These are phyloP conservation scores for Phaffomyces opuntiae DNA, from an alignment of 805 yeast genomes.

Conservation along the genomic window DNA sequence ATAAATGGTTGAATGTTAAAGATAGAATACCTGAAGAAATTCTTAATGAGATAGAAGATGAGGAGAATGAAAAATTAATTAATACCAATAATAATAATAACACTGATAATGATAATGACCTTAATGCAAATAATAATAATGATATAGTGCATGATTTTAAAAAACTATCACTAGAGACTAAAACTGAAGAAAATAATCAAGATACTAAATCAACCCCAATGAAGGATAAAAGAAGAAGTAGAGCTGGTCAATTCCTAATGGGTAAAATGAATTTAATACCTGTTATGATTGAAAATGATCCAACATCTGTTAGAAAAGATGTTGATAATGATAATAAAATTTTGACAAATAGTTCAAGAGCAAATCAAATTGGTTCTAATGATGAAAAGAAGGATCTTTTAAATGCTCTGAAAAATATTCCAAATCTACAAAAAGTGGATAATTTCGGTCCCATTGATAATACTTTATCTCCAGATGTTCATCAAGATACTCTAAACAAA, in stretches of 20 bases:
- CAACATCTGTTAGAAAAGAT: slow-evolving; percentile 21
- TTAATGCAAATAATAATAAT: slow-evolving; percentile 1
- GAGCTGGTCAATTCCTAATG: slow-evolving; percentile 32
- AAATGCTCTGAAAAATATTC: slow-evolving; percentile 10
- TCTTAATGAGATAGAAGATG: slow-evolving; percentile 11
- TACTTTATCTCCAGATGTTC: slow-evolving; percentile 2
- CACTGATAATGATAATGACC: neutral
- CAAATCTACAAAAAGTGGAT: slow-evolving; percentile 12
- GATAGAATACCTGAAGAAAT: slow-evolving; percentile 18
- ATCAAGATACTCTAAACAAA: slow-evolving; percentile 7
- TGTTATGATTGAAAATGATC: slow-evolving; percentile 28
- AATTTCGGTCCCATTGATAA: neutral
- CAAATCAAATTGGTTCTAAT: slow-evolving; percentile 8
- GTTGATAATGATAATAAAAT: slow-evolving; percentile 10
- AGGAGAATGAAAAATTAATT: neutral
- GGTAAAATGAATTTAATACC: slow-evolving; percentile 37
- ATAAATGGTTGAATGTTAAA: slow-evolving; percentile 25
- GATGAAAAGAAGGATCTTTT: slow-evolving; percentile 4
- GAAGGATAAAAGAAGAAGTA: slow-evolving; percentile 20
- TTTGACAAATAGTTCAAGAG: slow-evolving; percentile 10
- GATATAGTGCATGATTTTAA: slow-evolving; percentile 16
- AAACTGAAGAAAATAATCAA: slow-evolving; percentile 2
- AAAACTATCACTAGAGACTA: slow-evolving; percentile 17
- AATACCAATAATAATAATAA: slow-evolving; percentile 2
- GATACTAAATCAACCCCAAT: slow-evolving; percentile 5